Evolutionary conservation across 352 stramenopile genomes (phyloP), one percentile per base, ranked within the genome.

Genomic region (Globisporangium cystogenes): DNA sequence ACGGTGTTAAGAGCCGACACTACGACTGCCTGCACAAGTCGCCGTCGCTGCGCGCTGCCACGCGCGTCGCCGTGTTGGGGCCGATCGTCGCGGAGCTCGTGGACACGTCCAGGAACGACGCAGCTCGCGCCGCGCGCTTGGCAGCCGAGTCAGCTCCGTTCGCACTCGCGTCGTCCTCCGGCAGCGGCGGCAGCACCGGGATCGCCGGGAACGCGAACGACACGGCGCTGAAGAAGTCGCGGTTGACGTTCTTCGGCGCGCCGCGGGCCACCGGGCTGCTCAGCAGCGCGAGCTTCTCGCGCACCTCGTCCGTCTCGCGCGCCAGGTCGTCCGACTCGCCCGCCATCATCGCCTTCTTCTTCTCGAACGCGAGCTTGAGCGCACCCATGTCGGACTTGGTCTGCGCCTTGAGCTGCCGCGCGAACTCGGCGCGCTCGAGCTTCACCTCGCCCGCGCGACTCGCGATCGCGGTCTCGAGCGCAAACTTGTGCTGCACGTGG

Each of bases 401-500:
- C 48, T 89, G 78, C 27, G 70, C 58, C 45, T 78, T 79, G 27
- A 87, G 55, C 57, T 87, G 71, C 4, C 66, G 62, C 20, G 70
- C 64, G 18, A 81, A 76, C 41, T 72, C 76, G 10, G 68, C 70
- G 26, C 84, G 75, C 33, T 77, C 65, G 3, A 52, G 55, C 35
- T 66, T 71, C 43, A 78, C 53, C 16, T 68, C 55, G 44, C 82
- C 64, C 3, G 68, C 21, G 37, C 55, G 55, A 23, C 71, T 72
- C 20, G 70, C 54, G 2, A 71, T 52, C 31, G 69, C 62, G 20
- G 65, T 81, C 31, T 87, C 72, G 15, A 86, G 52, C 4, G 43
- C 59, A 33, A 86, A 84, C 29, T 80, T 58, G 23, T 76, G 60
- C 49, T 86, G 73, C 21, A 71, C 42, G 46, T 89, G 78, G n/a